Conservation (phyloP, 495 filamentous ascomycete species). For the Antarctomyces pellizariae region DNA sequence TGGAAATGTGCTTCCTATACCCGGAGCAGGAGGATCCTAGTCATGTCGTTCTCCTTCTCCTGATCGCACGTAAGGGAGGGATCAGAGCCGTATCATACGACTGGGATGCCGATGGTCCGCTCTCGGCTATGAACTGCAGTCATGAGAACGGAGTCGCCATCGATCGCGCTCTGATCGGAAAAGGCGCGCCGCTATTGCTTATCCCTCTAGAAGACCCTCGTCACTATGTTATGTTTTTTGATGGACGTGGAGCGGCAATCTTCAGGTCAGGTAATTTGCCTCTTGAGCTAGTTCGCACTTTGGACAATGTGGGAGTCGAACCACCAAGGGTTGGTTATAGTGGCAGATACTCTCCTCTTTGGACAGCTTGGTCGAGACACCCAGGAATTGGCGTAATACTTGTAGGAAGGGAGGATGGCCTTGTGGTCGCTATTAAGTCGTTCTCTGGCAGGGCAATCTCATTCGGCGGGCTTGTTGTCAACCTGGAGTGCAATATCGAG, state of each 20-base stretch:
- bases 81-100: conserved; percentile 49
- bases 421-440: conserved; percentile 42
- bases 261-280: conserved; percentile 17
- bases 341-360: conserved; percentile 19
- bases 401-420: conserved; percentile 58
- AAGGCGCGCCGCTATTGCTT: conserved; percentile 41
- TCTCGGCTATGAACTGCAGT: conserved; percentile 27
- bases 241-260: conserved; percentile 29
- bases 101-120: conserved; percentile 32
- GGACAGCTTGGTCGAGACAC: conserved; percentile 51
- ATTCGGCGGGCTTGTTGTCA: conserved; percentile 27
- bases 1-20: conserved; percentile 74
- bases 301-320: no score
- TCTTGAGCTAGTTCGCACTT: no score
- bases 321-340: conserved; percentile 17
- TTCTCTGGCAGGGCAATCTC: conserved; percentile 26
- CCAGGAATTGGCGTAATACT: conserved; percentile 51
- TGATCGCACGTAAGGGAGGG: conserved; percentile 33
- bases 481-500: conserved; percentile 36
- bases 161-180: no score
- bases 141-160: conserved; percentile 32
- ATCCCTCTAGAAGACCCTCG: conserved; percentile 45
- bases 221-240: conserved; percentile 31
- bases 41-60: conserved; percentile 53
- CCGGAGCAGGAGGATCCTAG: conserved; percentile 36